Evolutionary conservation across 352 stramenopile genomes (phyloP).

Genomic region (Elongisporangium prolatum): DNA sequence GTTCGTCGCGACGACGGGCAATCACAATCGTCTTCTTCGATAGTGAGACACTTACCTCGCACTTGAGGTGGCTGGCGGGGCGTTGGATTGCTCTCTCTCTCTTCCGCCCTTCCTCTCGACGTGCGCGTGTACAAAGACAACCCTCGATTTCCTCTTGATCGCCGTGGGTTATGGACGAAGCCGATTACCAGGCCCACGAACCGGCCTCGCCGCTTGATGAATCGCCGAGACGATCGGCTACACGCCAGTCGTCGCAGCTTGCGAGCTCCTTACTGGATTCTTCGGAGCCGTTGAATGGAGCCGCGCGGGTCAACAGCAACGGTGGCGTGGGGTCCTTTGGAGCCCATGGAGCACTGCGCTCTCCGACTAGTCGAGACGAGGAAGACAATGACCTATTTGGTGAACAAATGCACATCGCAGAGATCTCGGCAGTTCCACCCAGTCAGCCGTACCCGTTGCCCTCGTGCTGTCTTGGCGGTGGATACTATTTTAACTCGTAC

Average conservation of each 20-base stretch:
- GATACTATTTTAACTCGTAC: conserved; percentile 74
- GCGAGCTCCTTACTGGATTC: background rate
- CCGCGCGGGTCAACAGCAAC: background rate
- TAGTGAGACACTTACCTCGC: background rate
- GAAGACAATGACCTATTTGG: background rate
- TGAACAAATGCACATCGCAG: background rate
- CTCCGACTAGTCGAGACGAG: background rate
- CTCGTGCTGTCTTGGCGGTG: conserved; percentile 31
- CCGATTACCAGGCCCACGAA: background rate
- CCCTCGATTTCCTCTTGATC: background rate
- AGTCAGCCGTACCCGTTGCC: conserved; percentile 36
- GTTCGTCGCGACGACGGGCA: background rate
- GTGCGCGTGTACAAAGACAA: background rate
- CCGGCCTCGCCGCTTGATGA: background rate
- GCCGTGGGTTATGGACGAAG: background rate
- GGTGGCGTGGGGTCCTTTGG: background rate
- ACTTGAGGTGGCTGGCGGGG: background rate
- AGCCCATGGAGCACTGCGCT: background rate
- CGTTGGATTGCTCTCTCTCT: background rate
- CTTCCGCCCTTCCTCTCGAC: background rate
- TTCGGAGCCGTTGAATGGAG: background rate
- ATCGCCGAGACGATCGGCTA: background rate
- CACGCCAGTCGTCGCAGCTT: background rate
- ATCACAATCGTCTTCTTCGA: background rate
- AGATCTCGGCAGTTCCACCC: conserved; percentile 6